These are phyloP conservation scores for Hypoxylon subgilvum DNA, from an alignment of 495 filamentous ascomycete species.

Conservation along the genomic window DNA sequence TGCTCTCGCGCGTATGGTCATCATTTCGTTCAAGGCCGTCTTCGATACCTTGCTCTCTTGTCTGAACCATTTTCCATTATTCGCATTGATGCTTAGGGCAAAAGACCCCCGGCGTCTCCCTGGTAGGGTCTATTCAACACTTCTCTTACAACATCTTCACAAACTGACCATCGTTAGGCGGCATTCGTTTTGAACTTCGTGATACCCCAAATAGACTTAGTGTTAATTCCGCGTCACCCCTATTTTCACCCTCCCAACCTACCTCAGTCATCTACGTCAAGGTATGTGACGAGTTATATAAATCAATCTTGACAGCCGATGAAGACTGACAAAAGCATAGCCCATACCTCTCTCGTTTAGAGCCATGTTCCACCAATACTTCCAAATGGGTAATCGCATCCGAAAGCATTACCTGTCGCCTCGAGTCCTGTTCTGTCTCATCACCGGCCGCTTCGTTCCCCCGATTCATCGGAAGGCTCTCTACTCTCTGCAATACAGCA, in stretches of 20 bases:
- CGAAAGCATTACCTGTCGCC: slow-evolving; percentile 94
- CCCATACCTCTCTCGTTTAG: slow-evolving; percentile 87
- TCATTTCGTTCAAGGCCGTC: slow-evolving; percentile 86
- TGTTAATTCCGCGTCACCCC: slow-evolving; percentile 39
- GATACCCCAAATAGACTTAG: slow-evolving; percentile 65
- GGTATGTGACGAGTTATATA: slow-evolving; percentile 51
- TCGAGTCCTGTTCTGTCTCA: slow-evolving; percentile 81
- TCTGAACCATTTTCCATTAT: slow-evolving; percentile 97
- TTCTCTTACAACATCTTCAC: neutral
- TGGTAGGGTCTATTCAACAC: slow-evolving; percentile 55
- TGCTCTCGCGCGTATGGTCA: slow-evolving; percentile 89
- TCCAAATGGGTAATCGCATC: slow-evolving; percentile 88
- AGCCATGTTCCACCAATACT: slow-evolving; percentile 96
- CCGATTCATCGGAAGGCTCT: slow-evolving; percentile 93
- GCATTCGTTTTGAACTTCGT: slow-evolving; percentile 88
- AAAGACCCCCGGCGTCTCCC: slow-evolving; percentile 92
- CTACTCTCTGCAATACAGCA: slow-evolving; percentile 97
- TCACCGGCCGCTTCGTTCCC: slow-evolving; percentile 86
- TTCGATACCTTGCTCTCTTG: slow-evolving; percentile 92
- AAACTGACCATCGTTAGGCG: slow-evolving; percentile 58
- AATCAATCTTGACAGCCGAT: neutral
- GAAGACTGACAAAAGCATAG: slow-evolving; percentile 51
- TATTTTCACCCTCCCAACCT: slow-evolving; percentile 44
- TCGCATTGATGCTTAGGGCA: slow-evolving; percentile 93
- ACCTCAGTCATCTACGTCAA: slow-evolving; percentile 82